A percentile compares a stretch with the other conserved stretches of the same genome.
Evolutionary conservation across 2,329 filamentous ascomycete genomes (phyloP).

Genomic region (Penicillium sp.): DNA sequence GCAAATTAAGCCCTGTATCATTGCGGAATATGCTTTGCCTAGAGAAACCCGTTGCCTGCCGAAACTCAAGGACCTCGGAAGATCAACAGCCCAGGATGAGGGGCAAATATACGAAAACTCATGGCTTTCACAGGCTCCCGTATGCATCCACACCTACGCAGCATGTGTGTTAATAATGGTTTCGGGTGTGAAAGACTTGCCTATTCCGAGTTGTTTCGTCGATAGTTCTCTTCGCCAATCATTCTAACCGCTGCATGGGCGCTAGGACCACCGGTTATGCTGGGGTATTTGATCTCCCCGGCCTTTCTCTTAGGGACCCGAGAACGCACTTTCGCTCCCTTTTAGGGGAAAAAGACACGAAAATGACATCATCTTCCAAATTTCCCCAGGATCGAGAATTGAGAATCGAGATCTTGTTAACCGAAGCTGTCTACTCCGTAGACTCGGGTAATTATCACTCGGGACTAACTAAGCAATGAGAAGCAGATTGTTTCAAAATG

Average conservation of each 20-base stretch:
- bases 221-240: constrained; percentile 8
- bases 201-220: constrained; percentile 8
- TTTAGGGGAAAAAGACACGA: constrained; percentile 6
- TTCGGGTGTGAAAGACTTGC: constrained; percentile 3
- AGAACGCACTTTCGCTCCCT: constrained; percentile 6
- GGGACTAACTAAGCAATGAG: background rate
- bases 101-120: constrained; percentile 17
- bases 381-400: constrained; percentile 7
- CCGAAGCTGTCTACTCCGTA: background rate
- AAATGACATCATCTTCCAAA: constrained; percentile 20
- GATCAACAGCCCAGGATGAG: constrained; percentile 32
- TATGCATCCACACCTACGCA: constrained; percentile 1
- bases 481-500: background rate
- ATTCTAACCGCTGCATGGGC: constrained; percentile 13
- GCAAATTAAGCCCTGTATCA: constrained; percentile 8
- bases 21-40: constrained; percentile 16
- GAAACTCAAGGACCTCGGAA: constrained; percentile 30
- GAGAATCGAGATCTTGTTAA: constrained; percentile 1
- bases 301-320: constrained; percentile 11
- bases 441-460: background rate
- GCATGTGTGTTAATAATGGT: constrained; percentile 8
- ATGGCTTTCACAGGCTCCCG: constrained; percentile 17
- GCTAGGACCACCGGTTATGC: constrained; percentile 8
- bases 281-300: constrained; percentile 8
- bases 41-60: constrained; percentile 25